Percentiles rank a stretch among this genome's conserved stretches.
phyloP scores from a whole-genome alignment of 2,329 filamentous ascomycete genomes.

The Parafenestella ontariensis region DNA sequence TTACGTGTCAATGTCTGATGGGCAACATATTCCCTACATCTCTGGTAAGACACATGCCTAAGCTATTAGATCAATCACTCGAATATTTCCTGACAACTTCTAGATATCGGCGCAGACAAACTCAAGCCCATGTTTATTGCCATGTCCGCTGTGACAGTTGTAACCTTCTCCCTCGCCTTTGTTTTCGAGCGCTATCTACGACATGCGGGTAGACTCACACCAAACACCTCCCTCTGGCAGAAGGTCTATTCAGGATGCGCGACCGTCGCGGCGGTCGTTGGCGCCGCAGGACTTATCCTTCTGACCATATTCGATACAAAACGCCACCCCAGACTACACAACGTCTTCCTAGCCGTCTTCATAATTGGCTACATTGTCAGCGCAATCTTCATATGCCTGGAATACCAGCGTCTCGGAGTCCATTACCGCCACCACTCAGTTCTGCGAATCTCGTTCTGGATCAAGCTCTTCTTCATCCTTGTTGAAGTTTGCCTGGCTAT shows the following conservation, averaged over 20 bases:
- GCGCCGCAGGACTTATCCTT: slow-evolving; percentile 80
- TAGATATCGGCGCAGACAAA: slow-evolving; percentile 64
- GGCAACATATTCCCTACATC: slow-evolving; percentile 48
- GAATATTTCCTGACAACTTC: slow-evolving; percentile 12
- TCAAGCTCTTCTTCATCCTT: slow-evolving; percentile 86
- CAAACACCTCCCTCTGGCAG: slow-evolving; percentile 71
- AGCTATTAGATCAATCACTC: neutral
- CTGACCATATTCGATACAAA: slow-evolving; percentile 85
- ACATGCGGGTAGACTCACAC: slow-evolving; percentile 78
- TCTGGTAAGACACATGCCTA: neutral
- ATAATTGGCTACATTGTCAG: slow-evolving; percentile 84
- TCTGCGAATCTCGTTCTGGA: slow-evolving; percentile 80
- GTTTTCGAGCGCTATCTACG: slow-evolving; percentile 83
- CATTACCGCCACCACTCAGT: slow-evolving; percentile 78
- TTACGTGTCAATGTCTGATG: slow-evolving; percentile 66
- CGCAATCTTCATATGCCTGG: slow-evolving; percentile 86
- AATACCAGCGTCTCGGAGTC: slow-evolving; percentile 85
- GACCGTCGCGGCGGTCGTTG: slow-evolving; percentile 74
- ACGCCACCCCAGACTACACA: slow-evolving; percentile 71
- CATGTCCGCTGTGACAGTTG: slow-evolving; percentile 72
- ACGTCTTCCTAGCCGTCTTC: slow-evolving; percentile 81
- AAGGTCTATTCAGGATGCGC: slow-evolving; percentile 68
- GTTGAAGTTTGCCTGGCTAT: slow-evolving; percentile 77
- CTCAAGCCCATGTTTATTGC: slow-evolving; percentile 82
- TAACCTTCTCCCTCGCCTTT: slow-evolving; percentile 83